These are phyloP conservation scores for Ustulina deusta DNA, from an alignment of 2,329 filamentous ascomycete species.

Conservation along the genomic window DNA sequence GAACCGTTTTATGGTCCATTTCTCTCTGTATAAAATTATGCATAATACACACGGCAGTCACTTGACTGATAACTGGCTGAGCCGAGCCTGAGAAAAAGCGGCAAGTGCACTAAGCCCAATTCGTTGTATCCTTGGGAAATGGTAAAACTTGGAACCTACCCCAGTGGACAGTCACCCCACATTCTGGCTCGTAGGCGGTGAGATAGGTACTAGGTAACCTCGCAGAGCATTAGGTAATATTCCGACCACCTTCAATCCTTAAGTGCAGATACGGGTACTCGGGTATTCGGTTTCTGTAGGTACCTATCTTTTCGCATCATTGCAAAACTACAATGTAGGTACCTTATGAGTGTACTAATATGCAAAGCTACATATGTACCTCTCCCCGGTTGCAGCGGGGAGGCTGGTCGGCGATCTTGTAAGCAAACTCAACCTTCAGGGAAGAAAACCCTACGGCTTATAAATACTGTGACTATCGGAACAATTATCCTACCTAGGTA, in stretches of 20 bases:
- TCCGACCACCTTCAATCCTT: neutral
- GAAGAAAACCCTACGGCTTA: conserved; percentile 27
- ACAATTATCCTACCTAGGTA: neutral
- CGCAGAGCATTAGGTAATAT: conserved; percentile 2
- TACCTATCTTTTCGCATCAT: neutral
- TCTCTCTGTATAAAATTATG: no score
- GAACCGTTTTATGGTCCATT: no score
- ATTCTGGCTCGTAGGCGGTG: neutral
- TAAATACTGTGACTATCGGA: conserved; percentile 18
- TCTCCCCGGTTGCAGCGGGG: neutral
- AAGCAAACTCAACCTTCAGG: neutral
- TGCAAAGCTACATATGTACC: no score
- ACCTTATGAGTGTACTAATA: no score
- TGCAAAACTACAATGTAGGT: neutral
- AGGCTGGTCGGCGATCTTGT: neutral
- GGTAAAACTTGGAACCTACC: no score
- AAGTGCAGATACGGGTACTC: neutral
- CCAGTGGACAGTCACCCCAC: neutral
- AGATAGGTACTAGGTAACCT: neutral
- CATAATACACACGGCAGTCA: no score
- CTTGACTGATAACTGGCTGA: no score
- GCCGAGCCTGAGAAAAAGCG: no score
- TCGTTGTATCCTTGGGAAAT: no score
- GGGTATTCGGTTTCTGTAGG: conserved; percentile 3
- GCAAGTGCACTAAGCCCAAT: no score